Conservation (phyloP, 345 rosid species). For the Tarenaya hassleriana region DNA sequence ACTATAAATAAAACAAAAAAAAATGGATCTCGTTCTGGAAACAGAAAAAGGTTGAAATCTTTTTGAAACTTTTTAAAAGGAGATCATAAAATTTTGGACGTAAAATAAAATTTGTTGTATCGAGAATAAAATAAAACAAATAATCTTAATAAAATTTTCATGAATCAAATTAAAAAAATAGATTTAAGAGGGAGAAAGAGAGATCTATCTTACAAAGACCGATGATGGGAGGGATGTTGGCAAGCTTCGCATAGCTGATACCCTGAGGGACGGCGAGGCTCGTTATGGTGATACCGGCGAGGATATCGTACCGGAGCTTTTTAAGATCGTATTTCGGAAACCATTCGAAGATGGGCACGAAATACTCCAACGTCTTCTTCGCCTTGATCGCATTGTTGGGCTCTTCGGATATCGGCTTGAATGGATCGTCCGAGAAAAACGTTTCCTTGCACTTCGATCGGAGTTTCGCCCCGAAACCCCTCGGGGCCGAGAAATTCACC, state of each 20-base stretch:
- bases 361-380: constrained; percentile 45
- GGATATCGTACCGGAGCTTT: constrained; percentile 49
- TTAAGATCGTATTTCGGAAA: constrained; percentile 51
- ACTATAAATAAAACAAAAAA: too few species aligned
- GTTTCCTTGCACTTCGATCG: constrained; percentile 61
- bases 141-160: background rate
- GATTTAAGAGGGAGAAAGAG: background rate
- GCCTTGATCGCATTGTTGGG: constrained; percentile 8
- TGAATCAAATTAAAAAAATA: background rate
- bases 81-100: too few species aligned
- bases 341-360: constrained; percentile 75
- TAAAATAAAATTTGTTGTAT: too few species aligned
- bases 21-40: too few species aligned
- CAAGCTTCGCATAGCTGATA: constrained; percentile 92
- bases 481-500: constrained; percentile 51
- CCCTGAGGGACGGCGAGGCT: constrained; percentile 94
- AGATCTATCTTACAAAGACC: constrained; percentile 59
- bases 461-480: constrained; percentile 39
- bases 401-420: constrained; percentile 36
- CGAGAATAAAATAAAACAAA: too few species aligned
- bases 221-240: constrained; percentile 59
- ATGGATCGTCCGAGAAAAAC: constrained; percentile 82
- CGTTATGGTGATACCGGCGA: constrained; percentile 90
- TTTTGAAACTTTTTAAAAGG: too few species aligned
- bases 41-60: too few species aligned